phyloP scores from a whole-genome alignment of 129 eudicot genomes.

The Flaveria robusta region DNA sequence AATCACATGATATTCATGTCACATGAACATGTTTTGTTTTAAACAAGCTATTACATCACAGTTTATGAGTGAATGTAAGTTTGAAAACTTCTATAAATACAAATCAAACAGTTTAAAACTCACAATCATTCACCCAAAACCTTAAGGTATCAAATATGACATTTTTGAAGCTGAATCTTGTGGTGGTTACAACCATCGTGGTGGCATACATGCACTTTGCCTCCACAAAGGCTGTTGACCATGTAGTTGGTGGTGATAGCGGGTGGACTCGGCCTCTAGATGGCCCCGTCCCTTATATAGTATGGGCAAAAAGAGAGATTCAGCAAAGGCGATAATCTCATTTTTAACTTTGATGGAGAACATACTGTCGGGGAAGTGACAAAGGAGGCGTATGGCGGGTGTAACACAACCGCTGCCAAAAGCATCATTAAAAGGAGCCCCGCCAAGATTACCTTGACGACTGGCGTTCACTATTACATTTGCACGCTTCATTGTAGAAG shows the following conservation, averaged over 20 bases:
- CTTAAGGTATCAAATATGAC: background rate
- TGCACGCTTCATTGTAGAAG: background rate
- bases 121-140: background rate
- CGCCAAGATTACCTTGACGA: background rate
- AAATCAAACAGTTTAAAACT: background rate
- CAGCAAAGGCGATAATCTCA: background rate
- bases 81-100: background rate
- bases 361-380: background rate
- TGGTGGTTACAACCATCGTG: background rate
- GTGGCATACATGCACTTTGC: background rate
- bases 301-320: background rate
- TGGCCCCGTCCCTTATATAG: background rate
- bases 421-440: background rate
- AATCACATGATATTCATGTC: background rate
- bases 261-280: background rate
- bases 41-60: background rate
- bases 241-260: background rate
- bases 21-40: background rate
- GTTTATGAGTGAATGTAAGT: background rate
- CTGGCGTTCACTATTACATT: background rate
- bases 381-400: background rate
- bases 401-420: background rate
- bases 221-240: background rate
- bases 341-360: background rate
- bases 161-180: background rate